Base-by-base conservation (phyloP, 1,139 yeast species). In the Hanseniaspora gamundiae region DNA sequence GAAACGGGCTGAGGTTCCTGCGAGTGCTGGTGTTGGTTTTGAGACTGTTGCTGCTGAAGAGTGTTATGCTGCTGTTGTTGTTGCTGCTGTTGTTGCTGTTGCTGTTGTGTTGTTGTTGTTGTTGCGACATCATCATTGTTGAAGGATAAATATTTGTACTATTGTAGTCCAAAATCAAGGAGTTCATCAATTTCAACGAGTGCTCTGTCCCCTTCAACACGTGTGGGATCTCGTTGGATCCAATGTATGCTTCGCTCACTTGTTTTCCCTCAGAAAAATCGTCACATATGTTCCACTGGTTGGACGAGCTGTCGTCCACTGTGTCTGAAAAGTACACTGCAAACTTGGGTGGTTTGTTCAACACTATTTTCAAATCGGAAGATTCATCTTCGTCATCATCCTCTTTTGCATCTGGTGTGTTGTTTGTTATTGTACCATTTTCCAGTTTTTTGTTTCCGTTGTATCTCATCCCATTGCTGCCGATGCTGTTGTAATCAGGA, bases 191-290 rank as follows among this genome's bases (percentile, higher is more conserved):
- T 48, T 69, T 71, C 39, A 78, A 60, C 3, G 80, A 72, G 42
- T 61, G 64, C 52, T 71, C 75, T 14, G 67, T 56, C 1, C 84
- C 84, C 28, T 73, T 78, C 33, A 66, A 50, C 59, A 67, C 47
- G 48, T 66, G 70, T 6, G 70, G 68, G 26, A 66, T 50, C 29
- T 66, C 66, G 14, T 67, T 61, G 2, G 69, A 83, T 14, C 77
- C 77, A 39, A 68, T 63, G 55, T 67, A 75, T 0, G 91, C 88
- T 49, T 69, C 72, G 47, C 76, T 75, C 11, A 82, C 91, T 57
- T 82, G 88, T 54, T 80, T 86, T 21, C 84, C 87, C 53, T 81
- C 91, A 47, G 85, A 78, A 53, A 82, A 82, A 61, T 82, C 93
- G 48, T 81, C 91, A 60, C 91, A 81, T 24, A 80, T 77, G 2